phyloP scores from a whole-genome alignment of 1,284 basidiomycete species.

The Cryptococcus jaspeensis region DNA sequence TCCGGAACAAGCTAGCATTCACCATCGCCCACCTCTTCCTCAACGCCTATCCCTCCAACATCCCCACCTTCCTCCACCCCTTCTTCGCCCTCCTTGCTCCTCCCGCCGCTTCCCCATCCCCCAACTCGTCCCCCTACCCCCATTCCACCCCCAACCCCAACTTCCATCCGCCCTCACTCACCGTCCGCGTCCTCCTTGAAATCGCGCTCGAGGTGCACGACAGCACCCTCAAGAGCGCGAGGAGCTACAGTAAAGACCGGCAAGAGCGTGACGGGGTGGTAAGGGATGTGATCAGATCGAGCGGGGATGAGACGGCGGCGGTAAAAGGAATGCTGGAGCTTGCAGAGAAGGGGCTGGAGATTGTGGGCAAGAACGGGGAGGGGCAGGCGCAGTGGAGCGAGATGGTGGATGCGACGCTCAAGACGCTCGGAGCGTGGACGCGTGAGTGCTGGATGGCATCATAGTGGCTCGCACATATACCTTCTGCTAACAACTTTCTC shows the following conservation, averaged over 20 bases:
- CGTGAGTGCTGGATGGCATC: constrained; percentile 61
- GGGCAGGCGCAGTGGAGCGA: constrained; percentile 65
- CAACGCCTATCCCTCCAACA: constrained; percentile 58
- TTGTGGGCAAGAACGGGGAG: constrained; percentile 53
- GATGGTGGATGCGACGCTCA: constrained; percentile 81
- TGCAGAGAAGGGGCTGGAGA: constrained; percentile 70
- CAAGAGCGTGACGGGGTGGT: constrained; percentile 77
- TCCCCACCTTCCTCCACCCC: constrained; percentile 50
- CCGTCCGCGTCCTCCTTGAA: constrained; percentile 84
- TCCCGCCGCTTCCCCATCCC: constrained; percentile 28
- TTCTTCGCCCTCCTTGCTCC: constrained; percentile 52
- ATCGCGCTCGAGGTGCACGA: constrained; percentile 91
- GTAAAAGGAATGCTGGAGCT: constrained; percentile 85
- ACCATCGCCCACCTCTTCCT: constrained; percentile 94
- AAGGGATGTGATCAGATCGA: constrained; percentile 81
- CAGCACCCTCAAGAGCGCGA: constrained; percentile 79
- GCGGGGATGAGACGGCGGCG: constrained; percentile 77
- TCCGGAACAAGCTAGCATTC: constrained; percentile 93
- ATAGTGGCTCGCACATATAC: neutral
- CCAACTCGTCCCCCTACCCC: constrained; percentile 66
- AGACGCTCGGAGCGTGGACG: constrained; percentile 90
- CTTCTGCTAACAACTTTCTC: neutral
- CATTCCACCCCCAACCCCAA: constrained; percentile 55
- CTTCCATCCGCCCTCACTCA: constrained; percentile 74
- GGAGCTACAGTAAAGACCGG: constrained; percentile 66